A percentile compares a stretch with the other conserved stretches of the same genome.
Conservation (phyloP, 331 rosid species). For the Pyrus hybrid region DNA sequence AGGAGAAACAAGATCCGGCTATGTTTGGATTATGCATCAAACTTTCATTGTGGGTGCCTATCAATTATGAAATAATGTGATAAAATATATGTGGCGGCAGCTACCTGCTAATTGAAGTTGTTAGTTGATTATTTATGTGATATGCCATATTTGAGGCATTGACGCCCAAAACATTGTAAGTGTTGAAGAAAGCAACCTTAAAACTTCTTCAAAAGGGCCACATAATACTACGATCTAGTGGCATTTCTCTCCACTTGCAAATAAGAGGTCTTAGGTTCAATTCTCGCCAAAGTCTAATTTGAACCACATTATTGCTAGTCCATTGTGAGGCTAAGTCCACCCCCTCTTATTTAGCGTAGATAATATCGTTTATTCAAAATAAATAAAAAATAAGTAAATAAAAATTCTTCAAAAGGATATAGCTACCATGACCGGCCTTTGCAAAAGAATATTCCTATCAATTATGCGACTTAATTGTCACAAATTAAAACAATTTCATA, state of each 20-base stretch:
- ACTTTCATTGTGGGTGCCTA: not conserved
- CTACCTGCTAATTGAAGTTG: not conserved
- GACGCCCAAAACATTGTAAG: not conserved
- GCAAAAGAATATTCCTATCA: not conserved
- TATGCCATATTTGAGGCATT: not conserved
- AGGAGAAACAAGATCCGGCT: not conserved
- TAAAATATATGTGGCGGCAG: not conserved
- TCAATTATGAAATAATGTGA: not conserved
- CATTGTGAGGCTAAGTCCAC: no score
- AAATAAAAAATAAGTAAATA: no score
- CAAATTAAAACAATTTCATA: not conserved
- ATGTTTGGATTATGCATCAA: not conserved
- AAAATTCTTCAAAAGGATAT: no score
- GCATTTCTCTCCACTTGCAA: fast-evolving
- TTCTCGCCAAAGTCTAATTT: no score
- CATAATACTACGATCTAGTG: no score
- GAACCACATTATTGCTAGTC: no score
- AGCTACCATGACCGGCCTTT: not conserved
- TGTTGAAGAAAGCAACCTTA: not conserved
- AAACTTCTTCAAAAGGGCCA: not conserved
- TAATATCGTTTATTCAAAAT: no score
- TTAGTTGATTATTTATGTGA: not conserved
- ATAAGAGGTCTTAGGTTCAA: no score
- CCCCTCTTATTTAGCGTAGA: no score
- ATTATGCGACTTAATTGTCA: not conserved